Conservation (phyloP, 2,329 filamentous ascomycete genomes). For the Xenosphaeropsis pyriputrescens region DNA sequence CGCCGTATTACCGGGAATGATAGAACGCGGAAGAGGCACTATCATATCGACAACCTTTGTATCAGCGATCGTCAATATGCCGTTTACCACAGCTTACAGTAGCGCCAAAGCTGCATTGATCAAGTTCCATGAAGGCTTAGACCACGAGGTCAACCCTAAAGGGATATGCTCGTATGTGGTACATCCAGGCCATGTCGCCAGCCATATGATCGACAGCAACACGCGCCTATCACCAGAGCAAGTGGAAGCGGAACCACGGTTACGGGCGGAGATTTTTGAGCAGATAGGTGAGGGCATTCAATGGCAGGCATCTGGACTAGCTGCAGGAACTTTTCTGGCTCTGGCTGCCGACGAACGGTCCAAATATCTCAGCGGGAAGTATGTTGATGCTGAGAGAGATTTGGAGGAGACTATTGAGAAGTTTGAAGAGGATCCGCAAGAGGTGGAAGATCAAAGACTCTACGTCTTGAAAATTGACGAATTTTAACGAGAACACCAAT, state of each 20-base stretch:
- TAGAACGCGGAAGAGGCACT: conserved; percentile 5
- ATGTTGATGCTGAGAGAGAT: conserved; percentile 9
- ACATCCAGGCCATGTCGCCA: conserved; percentile 8
- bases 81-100: conserved; percentile 5
- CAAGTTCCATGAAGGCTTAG: conserved; percentile 10
- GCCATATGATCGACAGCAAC: conserved; percentile 6
- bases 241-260: conserved; percentile 4
- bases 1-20: conserved; percentile 9
- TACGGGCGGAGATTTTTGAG: conserved; percentile 1
- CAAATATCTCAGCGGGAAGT: conserved; percentile 8
- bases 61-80: conserved; percentile 2
- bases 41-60: conserved; percentile 7
- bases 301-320: conserved; percentile 7
- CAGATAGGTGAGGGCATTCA: conserved; percentile 2
- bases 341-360: conserved; percentile 8
- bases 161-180: conserved; percentile 9
- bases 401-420: conserved; percentile 15
- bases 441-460: conserved; percentile 5
- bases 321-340: conserved; percentile 8
- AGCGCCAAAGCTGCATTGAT: conserved; percentile 6
- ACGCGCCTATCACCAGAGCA: conserved; percentile 2
- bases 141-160: conserved; percentile 8
- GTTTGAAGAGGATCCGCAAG: conserved; percentile 5
- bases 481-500: conserved; percentile 4
- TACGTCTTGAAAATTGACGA: conserved; percentile 11